Conservation (phyloP, 306 rosid species). For the Acacia acuminata region DNA sequence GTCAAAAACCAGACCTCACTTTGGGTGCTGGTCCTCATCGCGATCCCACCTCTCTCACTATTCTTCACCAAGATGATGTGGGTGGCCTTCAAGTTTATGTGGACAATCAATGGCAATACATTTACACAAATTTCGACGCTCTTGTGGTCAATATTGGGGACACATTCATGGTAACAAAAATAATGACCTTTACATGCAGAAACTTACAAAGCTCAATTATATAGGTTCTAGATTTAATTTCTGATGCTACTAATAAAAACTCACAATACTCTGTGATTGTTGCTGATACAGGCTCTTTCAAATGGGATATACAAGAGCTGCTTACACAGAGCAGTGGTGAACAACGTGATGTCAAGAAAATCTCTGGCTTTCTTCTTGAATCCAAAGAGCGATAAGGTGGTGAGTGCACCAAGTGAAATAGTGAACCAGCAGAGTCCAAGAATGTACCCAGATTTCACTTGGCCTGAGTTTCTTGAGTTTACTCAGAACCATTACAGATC, state of each 20-base stretch:
- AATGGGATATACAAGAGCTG: too few relatives aligned
- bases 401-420: too few relatives aligned
- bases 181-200: not conserved
- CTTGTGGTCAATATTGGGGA: slow-evolving; percentile 97
- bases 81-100: slow-evolving; percentile 89
- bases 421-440: too few relatives aligned
- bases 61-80: slow-evolving; percentile 95
- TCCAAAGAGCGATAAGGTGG: too few relatives aligned
- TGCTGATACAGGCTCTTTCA: slow-evolving; percentile 44
- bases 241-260: not conserved
- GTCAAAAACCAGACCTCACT: slow-evolving; percentile 65
- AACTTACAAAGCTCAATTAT: not conserved
- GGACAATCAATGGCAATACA: slow-evolving; percentile 78
- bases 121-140: slow-evolving; percentile 75
- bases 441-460: too few relatives aligned
- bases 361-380: too few relatives aligned
- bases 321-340: too few relatives aligned
- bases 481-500: too few relatives aligned
- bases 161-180: slow-evolving; percentile 78
- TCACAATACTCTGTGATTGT: not conserved
- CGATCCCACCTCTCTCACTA: slow-evolving; percentile 89
- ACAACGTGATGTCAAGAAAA: too few relatives aligned
- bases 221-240: not conserved
- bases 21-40: slow-evolving; percentile 97
- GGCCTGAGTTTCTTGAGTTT: too few relatives aligned